Evolutionary conservation across 2,329 filamentous ascomycete genomes (phyloP).

Genomic region (Botrytis byssoidea): DNA sequence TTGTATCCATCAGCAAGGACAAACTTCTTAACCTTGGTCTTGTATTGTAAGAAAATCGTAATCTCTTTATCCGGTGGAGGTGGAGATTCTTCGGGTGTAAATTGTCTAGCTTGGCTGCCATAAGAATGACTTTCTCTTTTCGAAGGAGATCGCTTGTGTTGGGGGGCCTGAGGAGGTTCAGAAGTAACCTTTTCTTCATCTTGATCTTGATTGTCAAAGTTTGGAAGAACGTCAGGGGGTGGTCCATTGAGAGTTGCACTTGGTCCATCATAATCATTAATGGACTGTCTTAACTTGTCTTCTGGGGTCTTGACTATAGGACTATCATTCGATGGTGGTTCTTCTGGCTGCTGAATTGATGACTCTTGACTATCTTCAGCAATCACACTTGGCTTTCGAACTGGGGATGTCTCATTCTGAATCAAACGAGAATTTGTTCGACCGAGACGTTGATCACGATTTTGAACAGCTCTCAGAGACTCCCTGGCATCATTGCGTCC

Average conservation of each 20-base stretch:
- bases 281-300: constrained; percentile 50
- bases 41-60: constrained; percentile 93
- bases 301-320: constrained; percentile 54
- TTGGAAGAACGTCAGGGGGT: constrained; percentile 49
- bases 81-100: constrained; percentile 63
- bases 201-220: constrained; percentile 29
- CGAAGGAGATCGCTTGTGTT: constrained; percentile 21
- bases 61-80: constrained; percentile 74
- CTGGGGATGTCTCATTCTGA: constrained; percentile 58
- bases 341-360: constrained; percentile 40
- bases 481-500: constrained; percentile 75
- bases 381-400: constrained; percentile 58
- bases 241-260: constrained; percentile 61
- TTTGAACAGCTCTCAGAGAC: constrained; percentile 72
- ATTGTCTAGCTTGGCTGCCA: constrained; percentile 50
- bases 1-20: constrained; percentile 80
- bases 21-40: constrained; percentile 95
- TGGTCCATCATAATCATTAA: constrained; percentile 38
- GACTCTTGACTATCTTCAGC: constrained; percentile 50
- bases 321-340: constrained; percentile 40
- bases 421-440: constrained; percentile 46
- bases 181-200: constrained; percentile 18
- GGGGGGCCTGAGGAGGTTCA: constrained; percentile 28
- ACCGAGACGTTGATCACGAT: constrained; percentile 53
- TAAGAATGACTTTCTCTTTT: constrained; percentile 10